Evolutionary conservation across 768 basidiomycete species (phyloP).

Genomic region (Lactifluus rugatus): DNA sequence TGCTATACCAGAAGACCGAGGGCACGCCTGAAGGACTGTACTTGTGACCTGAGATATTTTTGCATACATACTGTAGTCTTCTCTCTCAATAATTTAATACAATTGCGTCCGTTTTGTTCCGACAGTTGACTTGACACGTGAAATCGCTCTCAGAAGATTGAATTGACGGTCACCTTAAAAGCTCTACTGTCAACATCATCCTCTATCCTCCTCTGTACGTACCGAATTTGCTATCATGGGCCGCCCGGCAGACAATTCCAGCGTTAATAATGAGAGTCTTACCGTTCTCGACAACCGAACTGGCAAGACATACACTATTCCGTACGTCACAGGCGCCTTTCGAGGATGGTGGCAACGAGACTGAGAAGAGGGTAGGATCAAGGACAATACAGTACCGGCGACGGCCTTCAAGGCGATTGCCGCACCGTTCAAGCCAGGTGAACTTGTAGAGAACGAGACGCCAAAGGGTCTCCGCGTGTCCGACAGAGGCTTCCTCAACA

Average conservation of each 20-base stretch:
- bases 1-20: constrained; percentile 95
- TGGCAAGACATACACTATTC: constrained; percentile 62
- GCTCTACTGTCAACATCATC: background rate
- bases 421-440: constrained; percentile 45
- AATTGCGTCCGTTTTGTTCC: too few relatives aligned
- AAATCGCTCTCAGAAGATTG: background rate
- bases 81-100: constrained; percentile 10
- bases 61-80: constrained; percentile 1
- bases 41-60: constrained; percentile 60
- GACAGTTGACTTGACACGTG: background rate
- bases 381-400: constrained; percentile 69
- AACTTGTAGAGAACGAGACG: constrained; percentile 75
- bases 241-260: background rate
- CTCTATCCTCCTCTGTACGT: too few relatives aligned
- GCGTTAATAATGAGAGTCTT: constrained; percentile 28
- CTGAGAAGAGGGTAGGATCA: constrained; percentile 37
- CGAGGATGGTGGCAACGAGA: background rate
- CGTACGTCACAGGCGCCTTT: constrained; percentile 38
- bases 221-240: constrained; percentile 15
- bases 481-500: constrained; percentile 78
- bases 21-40: constrained; percentile 87
- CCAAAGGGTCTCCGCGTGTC: constrained; percentile 70
- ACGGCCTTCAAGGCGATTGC: constrained; percentile 73
- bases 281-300: constrained; percentile 80
- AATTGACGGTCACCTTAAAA: background rate